Conservation (phyloP, 83 land plant species). For the Thuja plicata region DNA sequence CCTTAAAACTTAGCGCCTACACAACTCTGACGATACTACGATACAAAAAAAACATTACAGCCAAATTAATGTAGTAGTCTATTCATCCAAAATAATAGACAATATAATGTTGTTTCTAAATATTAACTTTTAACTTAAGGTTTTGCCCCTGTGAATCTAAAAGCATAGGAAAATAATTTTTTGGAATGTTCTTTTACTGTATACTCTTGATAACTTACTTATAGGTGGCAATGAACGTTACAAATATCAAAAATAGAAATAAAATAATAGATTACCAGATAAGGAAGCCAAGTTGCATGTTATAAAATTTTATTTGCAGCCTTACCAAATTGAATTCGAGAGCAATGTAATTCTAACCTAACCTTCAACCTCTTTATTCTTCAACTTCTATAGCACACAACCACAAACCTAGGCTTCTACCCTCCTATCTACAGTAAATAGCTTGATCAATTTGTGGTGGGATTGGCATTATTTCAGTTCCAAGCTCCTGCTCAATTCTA, state of each 20-base stretch:
- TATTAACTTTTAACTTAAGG: too few species aligned
- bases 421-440: slow-evolving; percentile 51
- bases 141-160: too few species aligned
- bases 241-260: not conserved
- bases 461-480: slow-evolving; percentile 54
- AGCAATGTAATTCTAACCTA: not conserved
- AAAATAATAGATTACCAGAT: not conserved
- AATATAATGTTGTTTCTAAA: too few species aligned
- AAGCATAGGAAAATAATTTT: too few species aligned
- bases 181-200: too few species aligned
- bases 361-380: not conserved
- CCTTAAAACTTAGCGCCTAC: not conserved
- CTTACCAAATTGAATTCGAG: not conserved
- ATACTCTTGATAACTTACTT: too few species aligned
- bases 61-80: not conserved
- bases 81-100: not conserved
- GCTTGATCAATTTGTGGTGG: slow-evolving; percentile 62
- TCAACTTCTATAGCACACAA: too few species aligned
- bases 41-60: too few species aligned
- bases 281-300: slow-evolving; percentile 5
- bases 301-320: not conserved
- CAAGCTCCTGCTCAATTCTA: slow-evolving; percentile 58
- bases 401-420: too few species aligned
- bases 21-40: too few species aligned
- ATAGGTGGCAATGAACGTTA: too few species aligned